Evolutionary conservation across 2,329 filamentous ascomycete species (phyloP), one percentile per base, ranked within the genome.

Genomic region (Colletotrichum sp.): DNA sequence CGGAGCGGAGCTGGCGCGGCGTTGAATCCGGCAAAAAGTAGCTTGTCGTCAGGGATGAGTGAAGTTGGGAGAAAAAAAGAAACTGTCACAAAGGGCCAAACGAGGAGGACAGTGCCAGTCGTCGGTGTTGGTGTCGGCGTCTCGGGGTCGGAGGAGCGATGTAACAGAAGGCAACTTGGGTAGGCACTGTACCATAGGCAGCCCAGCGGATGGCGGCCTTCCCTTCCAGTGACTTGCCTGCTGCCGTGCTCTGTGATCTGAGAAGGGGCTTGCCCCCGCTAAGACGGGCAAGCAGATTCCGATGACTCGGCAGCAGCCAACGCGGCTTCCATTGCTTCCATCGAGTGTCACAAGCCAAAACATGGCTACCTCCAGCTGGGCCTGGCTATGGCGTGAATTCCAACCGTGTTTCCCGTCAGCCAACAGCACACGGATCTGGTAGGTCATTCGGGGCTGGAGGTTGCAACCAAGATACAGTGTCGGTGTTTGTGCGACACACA

Each of bases 401-500:
- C 62, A 43, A 21, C 24, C 24, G 12, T 8, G 12, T 13, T 52
- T 21, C n/a, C 60, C 18, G 30, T 36, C n/a, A 32, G 18, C 26
- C 62, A 38, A 21, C 15, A 65, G 21, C 15, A 13, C 34, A 38
- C 26, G 26, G 30, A 16, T 36, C 15, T 24, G 3, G 26, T 15
- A 32, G 36, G 32, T 38, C 21, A 64, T 61, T 74, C 71, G 48
- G 67, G 18, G 71, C 56, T 71, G 43, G 26, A 30, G 58, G 48
- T 69, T 65, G 73, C 48, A 52, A 61, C 70, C 73, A 43, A 68
- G 21, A 16, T 34, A 76, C 73, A 69, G 70, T 76, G 34, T 69
- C 64, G 64, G 56, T 18, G 9, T 21, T 69, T 52, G 24, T 61
- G 28, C 56, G 21, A 73, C 48, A 55, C 64, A 75, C 73, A 6